Base-by-base conservation (phyloP, 2,329 filamentous ascomycete species). In the Nemania serpens region DNA sequence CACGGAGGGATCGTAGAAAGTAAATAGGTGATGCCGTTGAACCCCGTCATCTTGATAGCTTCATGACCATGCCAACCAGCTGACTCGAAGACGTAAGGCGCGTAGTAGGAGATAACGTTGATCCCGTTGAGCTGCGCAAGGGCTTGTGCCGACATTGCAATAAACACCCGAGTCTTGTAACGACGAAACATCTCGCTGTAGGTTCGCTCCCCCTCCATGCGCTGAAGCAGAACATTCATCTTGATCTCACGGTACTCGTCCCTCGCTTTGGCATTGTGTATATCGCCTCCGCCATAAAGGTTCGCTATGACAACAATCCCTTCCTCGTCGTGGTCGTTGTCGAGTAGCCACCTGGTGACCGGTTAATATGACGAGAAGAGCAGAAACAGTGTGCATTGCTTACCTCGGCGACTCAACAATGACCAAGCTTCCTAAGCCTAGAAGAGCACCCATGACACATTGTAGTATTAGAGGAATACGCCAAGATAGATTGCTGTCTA, bases 101-200 rank as follows among this genome's bases (percentile, higher is more conserved):
- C 95, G 74, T 99, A 99, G 82, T 98, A 99, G 1, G 94, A 98
- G 66, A 99, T 99, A 74, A 99, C 95, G 77, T 99, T 99, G 80
- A 99, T 99, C 67, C 95, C 95, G 79, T 98, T 98, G 55, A 99
- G 86, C 77, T 99, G 95, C 29, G 95, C 95, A 66, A 99, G 86
- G 5, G 89, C 93, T 77, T 98, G 95, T 3, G 95, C 95, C 36
- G 94, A 98, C 95, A 98, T 98, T 77, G 95, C 95, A 74, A 98
- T 98, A 73, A 98, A 92, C 66, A 98, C 94, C 55, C 95, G 91
- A 71, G 90, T 95, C 73, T 84, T 86, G 80, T 98, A 98, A 64
- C 91, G 88, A 71, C 85, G 89, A 82, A 98, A 99, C 95, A 99
- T 99, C 64, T 98, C 95, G 41, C 77, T 70, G 76, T 98, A 99